Evolutionary conservation across 2,329 filamentous ascomycete genomes (phyloP), one percentile per base, ranked within the genome.

Genomic region (Sporothrix pallida): DNA sequence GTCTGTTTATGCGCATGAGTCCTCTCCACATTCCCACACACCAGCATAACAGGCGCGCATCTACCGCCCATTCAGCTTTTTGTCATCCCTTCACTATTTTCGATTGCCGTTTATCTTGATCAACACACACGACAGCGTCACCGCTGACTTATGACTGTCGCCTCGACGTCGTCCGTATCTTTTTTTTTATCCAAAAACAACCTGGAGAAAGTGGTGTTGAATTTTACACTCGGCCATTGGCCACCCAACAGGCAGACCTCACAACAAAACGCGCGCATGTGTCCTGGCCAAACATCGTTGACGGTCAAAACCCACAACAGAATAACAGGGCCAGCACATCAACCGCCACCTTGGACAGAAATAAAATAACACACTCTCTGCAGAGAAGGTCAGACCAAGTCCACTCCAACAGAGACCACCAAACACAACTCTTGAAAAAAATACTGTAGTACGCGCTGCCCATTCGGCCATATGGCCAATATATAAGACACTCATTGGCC

Each of bases 401-500:
- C 44, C 7, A 7, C 31, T 7, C 31, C 4, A 37, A 63, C 62
- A 46, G 9, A 50, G 50, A 37, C 26, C 63, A 37, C 46, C 15
- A 3, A 13, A 50, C 20, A 68, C 63, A 68, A 50, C 4, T 26
- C 15, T 15, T 10, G 12, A 44, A 63, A 52, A 52, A 63, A 48
- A 31, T 52, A 13, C n/a, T 15, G 46, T 23, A 37, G 65, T 50
- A 67, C 62, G 31, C 20, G n/a, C 62, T 48, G 62, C 62, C 42
- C 42, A 12, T 48, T 48, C 42, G 5, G 26, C 48, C 10, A 9
- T n/a, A 68, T n/a, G 46, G 44, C 23, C 26, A 13, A 12, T 15
- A 68, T 68, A 52, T 68, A 68, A 68, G 65, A 37, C 9, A 20
- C 15, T 52, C 65, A 68, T 68, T 48, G 68, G 52, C 31, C 52